Conservation (phyloP, 768 basidiomycete species). For the Trametes gibbosa region DNA sequence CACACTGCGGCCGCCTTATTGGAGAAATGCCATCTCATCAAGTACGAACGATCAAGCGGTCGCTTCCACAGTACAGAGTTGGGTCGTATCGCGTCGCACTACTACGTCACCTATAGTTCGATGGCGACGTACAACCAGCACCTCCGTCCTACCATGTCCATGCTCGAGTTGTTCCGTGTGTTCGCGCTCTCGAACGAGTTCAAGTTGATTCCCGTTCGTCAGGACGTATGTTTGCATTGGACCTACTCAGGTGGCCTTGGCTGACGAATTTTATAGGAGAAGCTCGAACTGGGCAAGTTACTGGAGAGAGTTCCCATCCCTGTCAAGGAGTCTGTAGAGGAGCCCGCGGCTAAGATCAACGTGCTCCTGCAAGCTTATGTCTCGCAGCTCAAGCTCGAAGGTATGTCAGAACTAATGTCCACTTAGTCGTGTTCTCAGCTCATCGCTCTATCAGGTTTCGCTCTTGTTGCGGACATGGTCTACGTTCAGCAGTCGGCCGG, state of each 20-base stretch:
- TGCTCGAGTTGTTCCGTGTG: conserved; percentile 89
- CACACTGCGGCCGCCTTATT: conserved; percentile 92
- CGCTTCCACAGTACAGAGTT: conserved; percentile 92
- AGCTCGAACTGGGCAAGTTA: conserved; percentile 85
- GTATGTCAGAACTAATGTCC: conserved; percentile 31
- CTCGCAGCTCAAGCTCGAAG: conserved; percentile 90
- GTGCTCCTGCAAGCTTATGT: conserved; percentile 94
- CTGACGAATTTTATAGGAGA: conserved; percentile 47
- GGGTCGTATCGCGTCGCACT: conserved; percentile 91
- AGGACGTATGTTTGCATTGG: conserved; percentile 41
- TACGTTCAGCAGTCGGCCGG: conserved; percentile 98
- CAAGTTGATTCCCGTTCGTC: conserved; percentile 83
- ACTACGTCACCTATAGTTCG: conserved; percentile 91
- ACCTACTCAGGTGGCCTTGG: neutral
- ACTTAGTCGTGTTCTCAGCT: too few species aligned
- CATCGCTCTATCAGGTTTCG: conserved; percentile 53
- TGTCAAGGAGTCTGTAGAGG: conserved; percentile 94
- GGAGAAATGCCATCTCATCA: conserved; percentile 92
- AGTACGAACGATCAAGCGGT: conserved; percentile 87
- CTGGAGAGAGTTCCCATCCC: conserved; percentile 96
- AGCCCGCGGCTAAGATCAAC: conserved; percentile 96
- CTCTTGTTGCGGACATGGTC: conserved; percentile 88
- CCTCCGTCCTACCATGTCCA: conserved; percentile 80
- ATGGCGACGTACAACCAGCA: conserved; percentile 98
- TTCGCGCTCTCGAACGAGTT: conserved; percentile 97